Evolutionary conservation across 768 basidiomycete species (phyloP).

Genomic region (Suillus weaverae): DNA sequence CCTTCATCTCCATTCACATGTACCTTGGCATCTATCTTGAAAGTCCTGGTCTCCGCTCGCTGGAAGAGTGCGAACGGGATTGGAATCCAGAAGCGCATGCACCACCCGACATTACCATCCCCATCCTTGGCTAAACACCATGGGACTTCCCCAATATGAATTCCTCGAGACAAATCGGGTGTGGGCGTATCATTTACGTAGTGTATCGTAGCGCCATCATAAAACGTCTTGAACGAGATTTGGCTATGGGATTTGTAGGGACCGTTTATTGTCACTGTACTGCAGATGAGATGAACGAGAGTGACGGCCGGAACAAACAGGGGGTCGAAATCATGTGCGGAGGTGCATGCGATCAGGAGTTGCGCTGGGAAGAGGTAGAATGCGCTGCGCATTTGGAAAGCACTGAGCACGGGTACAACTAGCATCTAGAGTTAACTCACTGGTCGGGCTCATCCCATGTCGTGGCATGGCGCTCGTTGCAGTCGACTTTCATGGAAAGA

Average conservation of each 20-base stretch:
- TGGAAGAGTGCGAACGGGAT: constrained; percentile 46
- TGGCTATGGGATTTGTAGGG: background rate
- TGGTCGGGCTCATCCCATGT: constrained; percentile 25
- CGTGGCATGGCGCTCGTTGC: constrained; percentile 19
- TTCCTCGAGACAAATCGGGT: constrained; percentile 4
- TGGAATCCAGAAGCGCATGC: constrained; percentile 33
- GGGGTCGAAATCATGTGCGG: constrained; percentile 10
- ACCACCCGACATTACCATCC: constrained; percentile 28
- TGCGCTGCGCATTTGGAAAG: background rate
- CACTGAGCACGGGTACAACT: background rate
- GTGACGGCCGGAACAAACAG: constrained; percentile 13
- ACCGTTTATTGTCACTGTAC: constrained; percentile 1
- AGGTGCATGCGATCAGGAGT: constrained; percentile 24
- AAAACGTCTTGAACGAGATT: background rate
- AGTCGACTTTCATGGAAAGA: constrained; percentile 16
- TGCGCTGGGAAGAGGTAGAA: constrained; percentile 23
- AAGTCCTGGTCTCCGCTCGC: constrained; percentile 46
- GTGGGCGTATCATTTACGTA: background rate
- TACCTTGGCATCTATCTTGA: constrained; percentile 39
- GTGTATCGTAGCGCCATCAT: constrained; percentile 7
- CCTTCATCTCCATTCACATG: constrained; percentile 31
- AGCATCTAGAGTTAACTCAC: constrained; percentile 16
- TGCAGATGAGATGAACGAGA: constrained; percentile 22
- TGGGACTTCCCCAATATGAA: constrained; percentile 20
- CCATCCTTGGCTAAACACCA: constrained; percentile 11